phyloP scores from a whole-genome alignment of 2,329 filamentous ascomycete species.

The Sporothrix luriei region DNA sequence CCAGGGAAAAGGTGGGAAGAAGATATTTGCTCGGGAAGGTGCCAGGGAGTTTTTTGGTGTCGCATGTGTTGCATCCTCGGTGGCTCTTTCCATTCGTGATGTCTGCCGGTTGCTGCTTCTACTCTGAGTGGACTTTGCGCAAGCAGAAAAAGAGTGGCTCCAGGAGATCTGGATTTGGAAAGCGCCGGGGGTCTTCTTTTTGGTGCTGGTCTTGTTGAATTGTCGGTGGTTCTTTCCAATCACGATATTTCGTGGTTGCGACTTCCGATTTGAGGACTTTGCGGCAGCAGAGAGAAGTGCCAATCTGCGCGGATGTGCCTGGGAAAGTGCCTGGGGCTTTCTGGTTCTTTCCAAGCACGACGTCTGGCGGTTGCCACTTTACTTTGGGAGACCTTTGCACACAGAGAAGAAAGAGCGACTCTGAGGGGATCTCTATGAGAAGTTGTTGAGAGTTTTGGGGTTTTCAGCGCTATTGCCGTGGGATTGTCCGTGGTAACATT shows the following conservation, averaged over 20 bases:
- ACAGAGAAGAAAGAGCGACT: no score
- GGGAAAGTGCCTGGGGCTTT: no score
- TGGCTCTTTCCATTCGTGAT: conserved; percentile 1
- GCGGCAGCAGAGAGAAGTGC: neutral
- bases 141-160: conserved; percentile 12
- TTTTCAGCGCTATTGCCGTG: no score
- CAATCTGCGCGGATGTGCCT: no score
- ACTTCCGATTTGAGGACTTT: neutral
- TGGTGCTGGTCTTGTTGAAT: conserved; percentile 12
- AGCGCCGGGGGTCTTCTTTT: neutral
- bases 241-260: neutral
- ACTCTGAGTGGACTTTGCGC: conserved; percentile 1
- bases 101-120: conserved; percentile 1
- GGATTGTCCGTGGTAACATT: no score
- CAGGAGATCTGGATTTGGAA: neutral
- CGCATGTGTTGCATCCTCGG: neutral
- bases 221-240: conserved; percentile 16
- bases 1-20: neutral
- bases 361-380: no score
- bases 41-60: neutral
- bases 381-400: no score
- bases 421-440: no score
- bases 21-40: neutral
- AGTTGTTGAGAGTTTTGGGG: no score
- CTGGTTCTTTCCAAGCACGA: no score